Percentiles rank a stretch among this genome's conserved stretches.
Conservation (phyloP, 2,329 filamentous ascomycete species). For the Cercospora zeae-maydis region DNA sequence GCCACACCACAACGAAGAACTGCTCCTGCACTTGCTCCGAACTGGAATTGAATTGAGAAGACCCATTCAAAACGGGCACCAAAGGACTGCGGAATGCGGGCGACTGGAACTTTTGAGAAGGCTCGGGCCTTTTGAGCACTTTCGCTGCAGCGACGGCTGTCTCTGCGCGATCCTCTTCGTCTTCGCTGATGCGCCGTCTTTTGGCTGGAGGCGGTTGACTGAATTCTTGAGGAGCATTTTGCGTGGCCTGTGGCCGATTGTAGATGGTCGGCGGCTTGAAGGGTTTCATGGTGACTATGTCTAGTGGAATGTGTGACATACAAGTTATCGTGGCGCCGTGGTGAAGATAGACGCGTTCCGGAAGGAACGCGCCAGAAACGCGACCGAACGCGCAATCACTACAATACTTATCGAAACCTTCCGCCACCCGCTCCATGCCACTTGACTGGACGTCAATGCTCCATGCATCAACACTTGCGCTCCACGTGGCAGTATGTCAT, state of each 20-base stretch:
- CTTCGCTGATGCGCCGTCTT: conserved; percentile 40
- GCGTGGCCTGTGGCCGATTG: conserved; percentile 13
- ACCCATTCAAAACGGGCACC: conserved; percentile 27
- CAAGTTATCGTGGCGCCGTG: neutral
- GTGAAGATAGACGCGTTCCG: neutral
- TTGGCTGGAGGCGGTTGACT: conserved; percentile 39
- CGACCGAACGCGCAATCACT: neutral
- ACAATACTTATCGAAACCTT: too few relatives aligned
- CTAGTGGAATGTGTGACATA: neutral
- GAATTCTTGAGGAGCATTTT: neutral
- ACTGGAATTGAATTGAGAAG: conserved; percentile 14
- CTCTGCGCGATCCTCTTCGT: conserved; percentile 25
- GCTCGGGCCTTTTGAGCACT: conserved; percentile 32
- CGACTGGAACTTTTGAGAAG: conserved; percentile 24
- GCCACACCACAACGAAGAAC: conserved; percentile 51
- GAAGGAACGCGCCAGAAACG: neutral
- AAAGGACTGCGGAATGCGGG: conserved; percentile 32
- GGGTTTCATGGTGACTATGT: conserved; percentile 29
- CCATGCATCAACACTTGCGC: neutral
- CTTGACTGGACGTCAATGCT: neutral
- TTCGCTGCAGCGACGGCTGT: conserved; percentile 29
- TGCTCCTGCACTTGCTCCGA: conserved; percentile 30
- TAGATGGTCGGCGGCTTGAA: conserved; percentile 32
- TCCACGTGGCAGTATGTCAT: neutral
- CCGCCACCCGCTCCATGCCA: neutral